Base-by-base conservation (phyloP, 2,329 filamentous ascomycete genomes). In the Pestalotiopsis sp. region DNA sequence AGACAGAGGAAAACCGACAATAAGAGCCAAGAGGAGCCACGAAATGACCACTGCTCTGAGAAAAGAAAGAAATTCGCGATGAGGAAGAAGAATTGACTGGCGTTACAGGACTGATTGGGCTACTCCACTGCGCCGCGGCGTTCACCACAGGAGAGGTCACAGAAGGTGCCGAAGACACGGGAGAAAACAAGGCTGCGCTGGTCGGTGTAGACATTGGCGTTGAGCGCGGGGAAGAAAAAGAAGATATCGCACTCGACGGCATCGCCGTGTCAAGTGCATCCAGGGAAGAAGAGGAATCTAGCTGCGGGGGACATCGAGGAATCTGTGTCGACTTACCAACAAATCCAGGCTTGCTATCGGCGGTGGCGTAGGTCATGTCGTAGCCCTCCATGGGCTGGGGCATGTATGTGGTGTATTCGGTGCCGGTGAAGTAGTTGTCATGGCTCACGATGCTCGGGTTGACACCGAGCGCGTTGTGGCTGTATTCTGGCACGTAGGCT, bases 391-490 rank as follows among this genome's bases (percentile, higher is more conserved):
- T 82, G 14, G 7, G 52, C 73, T 77, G 78, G 70, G 78, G 75
- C 30, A 76, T 79, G 64, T 87, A 81, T 75, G 88, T 88, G 62
- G 85, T 80, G 74, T 92, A 88, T 67, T 87, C 85, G 67, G 81
- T 77, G 65, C 81, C 87, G 55, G 84, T 81, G 70, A 81, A 83
- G 76, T 85, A 86, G 68, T 84, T 83, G 75, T 84, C 82, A 68
- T 86, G 82, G 72, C 85, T 84, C 64, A 92, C 87, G 70, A 93
- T 91, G 74, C 84, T 81, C 38, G 90, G 90, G 71, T 86, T 88
- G 66, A 91, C 82, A 64, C 85, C 87, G 44, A 92, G 80, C 65
- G 85, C 85, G 79, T 68, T 81, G 77, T 68, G 82, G 78, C 71
- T 84, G 78, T 89, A 92, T 68, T 89, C 87, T 59, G 88, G 83